These are phyloP conservation scores for Ophiocytium majus DNA, from an alignment of 352 stramenopile genomes.

Conservation along the genomic window DNA sequence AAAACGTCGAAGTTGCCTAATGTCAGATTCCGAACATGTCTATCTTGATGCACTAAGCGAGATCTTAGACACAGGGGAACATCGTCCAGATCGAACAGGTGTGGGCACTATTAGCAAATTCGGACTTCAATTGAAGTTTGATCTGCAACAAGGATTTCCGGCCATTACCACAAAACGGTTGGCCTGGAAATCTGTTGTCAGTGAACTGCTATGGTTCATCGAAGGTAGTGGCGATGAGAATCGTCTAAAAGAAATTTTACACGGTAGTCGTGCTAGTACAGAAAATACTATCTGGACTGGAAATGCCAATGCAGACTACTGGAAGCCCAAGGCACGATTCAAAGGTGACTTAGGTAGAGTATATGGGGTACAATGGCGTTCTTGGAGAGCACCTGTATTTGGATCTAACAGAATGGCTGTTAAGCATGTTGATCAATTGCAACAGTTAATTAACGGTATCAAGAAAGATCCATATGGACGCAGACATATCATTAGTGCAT, in stretches of 20 bases:
- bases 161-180: constrained; percentile 15
- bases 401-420: too few relatives aligned
- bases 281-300: constrained; percentile 74
- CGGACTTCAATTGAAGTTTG: constrained; percentile 79
- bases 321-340: constrained; percentile 82
- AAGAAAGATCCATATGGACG: constrained; percentile 71
- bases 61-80: too few relatives aligned
- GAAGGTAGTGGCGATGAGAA: not conserved
- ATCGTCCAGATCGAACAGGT: constrained; percentile 88
- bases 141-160: constrained; percentile 28
- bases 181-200: not conserved
- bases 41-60: too few relatives aligned
- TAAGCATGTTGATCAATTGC: not conserved
- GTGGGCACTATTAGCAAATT: constrained; percentile 96
- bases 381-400: constrained; percentile 91
- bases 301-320: constrained; percentile 73
- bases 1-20: too few relatives aligned
- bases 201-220: constrained; percentile 13
- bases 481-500: constrained; percentile 93
- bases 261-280: not conserved
- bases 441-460: not conserved
- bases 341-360: constrained; percentile 90
- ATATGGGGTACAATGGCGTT: constrained; percentile 89
- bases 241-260: not conserved
- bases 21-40: too few relatives aligned